Conservation (phyloP, 139 green algal genomes). For the Chlorella sp. region DNA sequence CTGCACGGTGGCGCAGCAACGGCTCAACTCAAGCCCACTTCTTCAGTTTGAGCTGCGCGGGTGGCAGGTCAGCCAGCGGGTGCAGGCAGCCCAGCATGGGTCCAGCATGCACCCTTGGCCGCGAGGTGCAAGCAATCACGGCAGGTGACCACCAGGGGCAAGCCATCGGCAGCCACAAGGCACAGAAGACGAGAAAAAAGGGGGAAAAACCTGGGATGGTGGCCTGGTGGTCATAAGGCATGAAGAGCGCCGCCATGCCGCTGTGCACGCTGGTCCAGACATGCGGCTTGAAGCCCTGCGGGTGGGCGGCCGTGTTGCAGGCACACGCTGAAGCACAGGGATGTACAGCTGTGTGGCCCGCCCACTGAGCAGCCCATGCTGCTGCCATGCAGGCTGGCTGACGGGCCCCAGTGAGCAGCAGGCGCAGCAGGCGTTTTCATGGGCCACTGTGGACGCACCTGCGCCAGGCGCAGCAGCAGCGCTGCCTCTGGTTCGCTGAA, state of each 20-base stretch:
- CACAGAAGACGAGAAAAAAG: neutral
- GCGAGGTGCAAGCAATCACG: neutral
- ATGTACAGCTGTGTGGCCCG: no score
- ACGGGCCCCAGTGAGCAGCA: no score
- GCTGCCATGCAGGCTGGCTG: no score
- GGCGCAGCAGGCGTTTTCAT: slow-evolving; percentile 64
- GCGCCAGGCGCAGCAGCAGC: slow-evolving; percentile 70
- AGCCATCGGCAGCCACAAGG: neutral
- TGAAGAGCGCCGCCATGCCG: slow-evolving; percentile 98
- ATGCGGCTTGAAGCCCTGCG: slow-evolving; percentile 64
- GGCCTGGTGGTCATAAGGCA: slow-evolving; percentile 90
- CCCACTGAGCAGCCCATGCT: no score
- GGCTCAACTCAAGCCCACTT: no score
- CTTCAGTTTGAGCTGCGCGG: neutral
- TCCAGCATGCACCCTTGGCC: no score
- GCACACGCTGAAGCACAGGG: no score
- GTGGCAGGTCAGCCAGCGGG: no score
- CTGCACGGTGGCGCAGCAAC: slow-evolving; percentile 30
- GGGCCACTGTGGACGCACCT: no score
- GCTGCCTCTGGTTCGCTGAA: slow-evolving; percentile 93
- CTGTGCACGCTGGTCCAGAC: slow-evolving; percentile 96
- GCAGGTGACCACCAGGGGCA: neutral
- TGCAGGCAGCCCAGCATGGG: no score
- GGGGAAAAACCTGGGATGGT: slow-evolving; percentile 27
- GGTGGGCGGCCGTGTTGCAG: no score